phyloP scores from a whole-genome alignment of 2,329 filamentous ascomycete genomes.

The Fusarium lateritium region DNA sequence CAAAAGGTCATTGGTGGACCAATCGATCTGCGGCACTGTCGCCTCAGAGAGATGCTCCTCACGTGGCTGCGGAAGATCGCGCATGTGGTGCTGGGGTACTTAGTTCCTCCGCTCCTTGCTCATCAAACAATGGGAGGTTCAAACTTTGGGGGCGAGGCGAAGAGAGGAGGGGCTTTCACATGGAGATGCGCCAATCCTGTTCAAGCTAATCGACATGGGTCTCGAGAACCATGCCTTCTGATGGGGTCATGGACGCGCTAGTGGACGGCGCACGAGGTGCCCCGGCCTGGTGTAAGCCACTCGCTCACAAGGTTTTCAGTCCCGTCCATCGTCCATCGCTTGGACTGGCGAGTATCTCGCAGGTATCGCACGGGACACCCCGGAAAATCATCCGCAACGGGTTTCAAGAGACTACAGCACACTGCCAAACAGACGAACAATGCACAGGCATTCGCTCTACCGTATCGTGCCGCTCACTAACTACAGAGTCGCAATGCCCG shows the following conservation, averaged over 20 bases:
- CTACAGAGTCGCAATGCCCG: neutral
- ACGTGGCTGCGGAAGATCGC: conserved; percentile 56
- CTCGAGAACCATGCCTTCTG: conserved; percentile 38
- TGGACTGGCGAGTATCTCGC: conserved; percentile 37
- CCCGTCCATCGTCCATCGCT: conserved; percentile 31
- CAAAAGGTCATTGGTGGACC: conserved; percentile 25
- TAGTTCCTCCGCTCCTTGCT: conserved; percentile 38
- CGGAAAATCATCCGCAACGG: conserved; percentile 21
- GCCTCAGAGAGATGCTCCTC: conserved; percentile 44
- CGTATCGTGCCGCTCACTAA: neutral
- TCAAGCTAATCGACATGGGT: conserved; percentile 25
- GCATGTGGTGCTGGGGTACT: conserved; percentile 50
- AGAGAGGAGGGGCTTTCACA: conserved; percentile 13
- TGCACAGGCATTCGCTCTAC: neutral
- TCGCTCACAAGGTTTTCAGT: conserved; percentile 38
- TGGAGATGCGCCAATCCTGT: conserved; percentile 25
- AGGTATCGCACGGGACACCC: conserved; percentile 21
- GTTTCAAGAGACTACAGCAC: conserved; percentile 3
- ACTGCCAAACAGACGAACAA: conserved; percentile 14
- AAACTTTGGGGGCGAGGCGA: conserved; percentile 35
- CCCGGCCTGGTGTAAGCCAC: conserved; percentile 49
- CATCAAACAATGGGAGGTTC: conserved; percentile 34
- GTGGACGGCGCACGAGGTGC: conserved; percentile 51
- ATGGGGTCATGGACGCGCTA: conserved; percentile 44
- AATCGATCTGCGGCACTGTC: conserved; percentile 35